Evolutionary conservation across 2,329 filamentous ascomycete species (phyloP).

Genomic region (Colletotrichum sp.): DNA sequence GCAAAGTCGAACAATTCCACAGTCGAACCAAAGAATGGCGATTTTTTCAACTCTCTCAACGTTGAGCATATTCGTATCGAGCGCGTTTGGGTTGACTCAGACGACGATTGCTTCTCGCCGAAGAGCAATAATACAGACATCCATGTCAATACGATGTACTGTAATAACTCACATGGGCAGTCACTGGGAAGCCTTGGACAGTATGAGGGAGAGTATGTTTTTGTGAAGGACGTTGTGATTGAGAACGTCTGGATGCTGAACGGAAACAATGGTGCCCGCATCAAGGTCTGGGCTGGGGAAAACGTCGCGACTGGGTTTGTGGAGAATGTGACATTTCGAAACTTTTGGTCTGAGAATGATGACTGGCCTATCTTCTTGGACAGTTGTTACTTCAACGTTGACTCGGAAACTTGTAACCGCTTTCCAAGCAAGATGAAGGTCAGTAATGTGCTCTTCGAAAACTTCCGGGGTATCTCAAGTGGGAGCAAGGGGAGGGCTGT

Average conservation of each 20-base stretch:
- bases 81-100: slow-evolving; percentile 55
- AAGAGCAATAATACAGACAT: slow-evolving; percentile 65
- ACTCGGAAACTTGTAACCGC: slow-evolving; percentile 51
- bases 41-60: slow-evolving; percentile 66
- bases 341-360: slow-evolving; percentile 64
- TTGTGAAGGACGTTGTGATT: slow-evolving; percentile 60
- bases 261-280: slow-evolving; percentile 56
- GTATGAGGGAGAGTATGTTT: slow-evolving; percentile 57
- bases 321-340: slow-evolving; percentile 65
- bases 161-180: slow-evolving; percentile 63
- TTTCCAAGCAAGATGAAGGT: slow-evolving; percentile 64
- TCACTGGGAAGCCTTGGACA: slow-evolving; percentile 64
- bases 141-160: slow-evolving; percentile 64
- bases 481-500: slow-evolving; percentile 60
- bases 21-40: slow-evolving; percentile 61
- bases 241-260: slow-evolving; percentile 63
- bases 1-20: slow-evolving; percentile 51
- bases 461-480: slow-evolving; percentile 61
- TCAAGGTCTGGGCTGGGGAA: slow-evolving; percentile 66
- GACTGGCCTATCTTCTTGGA: slow-evolving; percentile 63
- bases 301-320: slow-evolving; percentile 64
- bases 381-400: slow-evolving; percentile 65
- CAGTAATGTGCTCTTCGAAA: slow-evolving; percentile 63
- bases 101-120: slow-evolving; percentile 65
- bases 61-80: slow-evolving; percentile 57